phyloP scores from a whole-genome alignment of 495 filamentous ascomycete genomes.

The Penicillium steckii region DNA sequence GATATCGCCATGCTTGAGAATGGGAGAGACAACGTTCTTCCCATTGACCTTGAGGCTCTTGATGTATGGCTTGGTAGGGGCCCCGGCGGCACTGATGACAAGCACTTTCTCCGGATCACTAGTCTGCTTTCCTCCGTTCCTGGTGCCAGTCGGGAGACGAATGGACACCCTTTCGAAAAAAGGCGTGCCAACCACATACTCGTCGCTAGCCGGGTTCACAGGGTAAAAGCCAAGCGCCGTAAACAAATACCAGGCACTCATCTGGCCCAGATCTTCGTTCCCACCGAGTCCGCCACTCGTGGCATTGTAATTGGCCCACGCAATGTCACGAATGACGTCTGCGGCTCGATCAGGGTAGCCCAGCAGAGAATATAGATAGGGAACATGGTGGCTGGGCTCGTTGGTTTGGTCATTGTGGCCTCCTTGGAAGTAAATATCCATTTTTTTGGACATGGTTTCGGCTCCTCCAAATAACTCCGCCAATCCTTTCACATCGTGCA shows the following conservation, averaged over 20 bases:
- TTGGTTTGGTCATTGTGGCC: slow-evolving; percentile 30
- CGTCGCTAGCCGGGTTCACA: slow-evolving; percentile 27
- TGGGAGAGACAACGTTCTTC: slow-evolving; percentile 2
- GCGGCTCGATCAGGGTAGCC: slow-evolving; percentile 21
- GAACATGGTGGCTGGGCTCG: slow-evolving; percentile 29
- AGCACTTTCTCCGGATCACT: slow-evolving; percentile 11
- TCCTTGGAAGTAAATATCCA: slow-evolving; percentile 26
- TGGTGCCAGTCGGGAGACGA: slow-evolving; percentile 12
- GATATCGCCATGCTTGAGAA: slow-evolving; percentile 19
- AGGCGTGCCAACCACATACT: slow-evolving; percentile 25
- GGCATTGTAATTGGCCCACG: slow-evolving; percentile 28
- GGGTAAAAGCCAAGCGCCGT: slow-evolving; percentile 29
- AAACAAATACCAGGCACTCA: slow-evolving; percentile 31
- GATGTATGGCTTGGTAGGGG: slow-evolving; percentile 22
- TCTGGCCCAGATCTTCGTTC: slow-evolving; percentile 30
- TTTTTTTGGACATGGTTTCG: slow-evolving; percentile 16
- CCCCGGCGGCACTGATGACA: slow-evolving; percentile 19
- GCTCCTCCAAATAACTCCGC: slow-evolving; percentile 20
- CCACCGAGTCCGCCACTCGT: slow-evolving; percentile 27
- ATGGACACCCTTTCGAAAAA: slow-evolving; percentile 27
- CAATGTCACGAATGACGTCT: slow-evolving; percentile 18
- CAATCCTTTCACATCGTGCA: slow-evolving; percentile 25
- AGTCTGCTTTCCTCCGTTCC: slow-evolving; percentile 13
- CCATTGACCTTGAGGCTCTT: slow-evolving; percentile 19
- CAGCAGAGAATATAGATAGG: slow-evolving; percentile 24